phyloP scores from a whole-genome alignment of 2,329 filamentous ascomycete genomes.

The Trichoderma polysporum region DNA sequence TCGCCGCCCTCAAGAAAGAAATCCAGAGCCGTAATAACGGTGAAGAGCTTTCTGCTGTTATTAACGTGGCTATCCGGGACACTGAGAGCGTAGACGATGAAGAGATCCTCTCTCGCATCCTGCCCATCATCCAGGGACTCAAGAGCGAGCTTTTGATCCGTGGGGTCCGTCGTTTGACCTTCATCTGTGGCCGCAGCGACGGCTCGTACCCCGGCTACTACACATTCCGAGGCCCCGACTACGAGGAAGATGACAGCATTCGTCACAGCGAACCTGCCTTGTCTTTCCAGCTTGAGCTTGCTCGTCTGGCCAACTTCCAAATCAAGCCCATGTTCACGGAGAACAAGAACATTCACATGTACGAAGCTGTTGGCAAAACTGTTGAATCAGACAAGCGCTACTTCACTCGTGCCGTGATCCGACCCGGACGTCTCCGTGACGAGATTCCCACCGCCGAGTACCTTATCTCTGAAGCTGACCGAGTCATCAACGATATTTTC shows the following conservation, averaged over 20 bases:
- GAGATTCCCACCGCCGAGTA: conserved; percentile 99
- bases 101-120: conserved; percentile 75
- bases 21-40: conserved; percentile 42
- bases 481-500: conserved; percentile 95
- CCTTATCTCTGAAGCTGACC: conserved; percentile 93
- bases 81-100: conserved; percentile 79
- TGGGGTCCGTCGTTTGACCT: conserved; percentile 85
- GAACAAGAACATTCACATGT: conserved; percentile 98
- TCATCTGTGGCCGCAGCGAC: conserved; percentile 93
- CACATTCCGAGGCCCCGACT: conserved; percentile 92
- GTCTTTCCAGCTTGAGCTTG: conserved; percentile 97
- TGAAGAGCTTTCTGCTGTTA: conserved; percentile 85
- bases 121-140: conserved; percentile 72
- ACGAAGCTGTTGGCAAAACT: conserved; percentile 92
- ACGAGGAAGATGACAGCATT: conserved; percentile 90
- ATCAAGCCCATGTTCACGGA: conserved; percentile 98
- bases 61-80: conserved; percentile 89
- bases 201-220: conserved; percentile 96
- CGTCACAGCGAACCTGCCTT: conserved; percentile 95
- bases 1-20: conserved; percentile 29
- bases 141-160: conserved; percentile 81
- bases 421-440: conserved; percentile 89
- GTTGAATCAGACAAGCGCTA: conserved; percentile 97
- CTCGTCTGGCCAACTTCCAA: conserved; percentile 91
- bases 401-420: conserved; percentile 94